These are phyloP conservation scores for Phytophthora hibernalis DNA, from an alignment of 352 stramenopile genomes.

Conservation along the genomic window DNA sequence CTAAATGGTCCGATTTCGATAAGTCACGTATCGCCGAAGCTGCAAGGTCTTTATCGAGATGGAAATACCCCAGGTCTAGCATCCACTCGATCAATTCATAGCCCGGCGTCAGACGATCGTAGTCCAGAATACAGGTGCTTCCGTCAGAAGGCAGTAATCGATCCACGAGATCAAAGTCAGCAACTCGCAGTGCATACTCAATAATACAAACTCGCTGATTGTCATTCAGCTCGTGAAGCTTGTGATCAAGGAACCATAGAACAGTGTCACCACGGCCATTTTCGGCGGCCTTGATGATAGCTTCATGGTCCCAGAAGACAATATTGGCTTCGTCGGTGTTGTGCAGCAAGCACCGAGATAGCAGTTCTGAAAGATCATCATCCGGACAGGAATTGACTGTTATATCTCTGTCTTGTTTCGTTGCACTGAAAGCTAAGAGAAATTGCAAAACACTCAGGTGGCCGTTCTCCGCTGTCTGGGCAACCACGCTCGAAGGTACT, in stretches of 20 bases:
- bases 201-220: background rate
- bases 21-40: background rate
- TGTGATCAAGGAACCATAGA: background rate
- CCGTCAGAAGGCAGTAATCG: background rate
- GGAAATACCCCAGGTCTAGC: background rate
- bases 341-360: too few species aligned
- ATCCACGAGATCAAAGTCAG: background rate
- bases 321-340: background rate
- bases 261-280: background rate
- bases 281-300: background rate
- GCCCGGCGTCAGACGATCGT: background rate
- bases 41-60: background rate
- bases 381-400: background rate
- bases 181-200: background rate
- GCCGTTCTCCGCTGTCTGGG: background rate
- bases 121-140: background rate
- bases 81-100: background rate
- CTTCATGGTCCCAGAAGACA: background rate
- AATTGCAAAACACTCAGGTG: background rate
- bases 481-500: background rate
- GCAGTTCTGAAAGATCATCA: background rate
- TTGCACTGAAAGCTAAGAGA: background rate
- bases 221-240: background rate
- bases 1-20: background rate
- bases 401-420: background rate